Conservation (phyloP, 306 rosid genomes). For the Acmispon strigosus region DNA sequence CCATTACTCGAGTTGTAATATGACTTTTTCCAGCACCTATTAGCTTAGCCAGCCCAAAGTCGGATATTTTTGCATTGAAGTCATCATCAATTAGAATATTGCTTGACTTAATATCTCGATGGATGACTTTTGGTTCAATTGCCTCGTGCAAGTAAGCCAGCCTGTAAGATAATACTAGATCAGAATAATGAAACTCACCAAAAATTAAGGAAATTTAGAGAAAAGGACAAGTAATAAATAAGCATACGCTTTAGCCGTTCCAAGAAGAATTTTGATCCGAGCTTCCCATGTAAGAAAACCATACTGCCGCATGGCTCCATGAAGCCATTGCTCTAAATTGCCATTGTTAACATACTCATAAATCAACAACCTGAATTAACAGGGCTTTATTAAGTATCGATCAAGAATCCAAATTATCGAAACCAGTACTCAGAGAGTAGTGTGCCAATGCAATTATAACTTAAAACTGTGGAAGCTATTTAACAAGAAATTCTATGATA, state of each 20-base stretch:
- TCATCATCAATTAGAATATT: slow-evolving; percentile 86
- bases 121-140: slow-evolving; percentile 92
- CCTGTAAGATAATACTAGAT: slow-evolving; percentile 40
- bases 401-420: slow-evolving; percentile 12
- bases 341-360: slow-evolving; percentile 90
- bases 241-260: slow-evolving; percentile 85
- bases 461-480: neutral
- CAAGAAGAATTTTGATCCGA: slow-evolving; percentile 78
- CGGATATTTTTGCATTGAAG: slow-evolving; percentile 89
- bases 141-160: slow-evolving; percentile 96
- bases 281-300: slow-evolving; percentile 95
- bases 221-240: neutral
- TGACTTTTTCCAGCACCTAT: slow-evolving; percentile 83
- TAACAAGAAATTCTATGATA: neutral
- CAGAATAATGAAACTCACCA: slow-evolving; percentile 1
- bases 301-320: slow-evolving; percentile 75
- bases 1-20: slow-evolving; percentile 95
- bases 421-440: neutral
- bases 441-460: neutral
- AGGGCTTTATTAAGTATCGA: neutral
- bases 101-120: slow-evolving; percentile 90
- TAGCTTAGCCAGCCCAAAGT: slow-evolving; percentile 90
- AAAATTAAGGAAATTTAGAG: neutral
- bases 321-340: slow-evolving; percentile 88
- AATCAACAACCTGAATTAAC: slow-evolving; percentile 61